Evolutionary conservation across 108 stramenopile genomes (phyloP), one percentile per base, ranked within the genome.

Genomic region (Nannochloropsis oceanica): DNA sequence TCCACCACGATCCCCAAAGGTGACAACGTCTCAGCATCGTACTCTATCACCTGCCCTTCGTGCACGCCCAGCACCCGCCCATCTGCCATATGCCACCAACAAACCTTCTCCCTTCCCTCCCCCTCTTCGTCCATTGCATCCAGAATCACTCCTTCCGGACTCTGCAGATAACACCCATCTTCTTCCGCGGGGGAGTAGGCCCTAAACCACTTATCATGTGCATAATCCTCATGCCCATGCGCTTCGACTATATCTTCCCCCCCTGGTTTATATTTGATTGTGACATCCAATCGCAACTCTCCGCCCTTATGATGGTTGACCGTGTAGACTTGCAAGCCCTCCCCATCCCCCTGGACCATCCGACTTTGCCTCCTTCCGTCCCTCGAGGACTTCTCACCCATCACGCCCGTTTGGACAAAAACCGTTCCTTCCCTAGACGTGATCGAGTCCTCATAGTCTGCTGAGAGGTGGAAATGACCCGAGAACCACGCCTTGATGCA

Each of bases 21-120:
- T 14, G 95, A 92, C 50, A 98, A 92, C 12, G 95, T 95, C 80
- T 91, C 91, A 0, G 90, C 81, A 86, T 98, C 97, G 87, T 98
- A 98, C 91, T 98, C 96, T 43, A 97, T 89, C 80, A 96, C 88
- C 93, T 92, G 93, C 80, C 95, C 86, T 82, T 96, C 93, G 59
- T 94, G 94, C 85, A 95, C 90, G 12, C 97, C 97, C 43, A 98
- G 85, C 12, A 97, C 97, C 20, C 93, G 88, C 12, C 96, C 96
- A 85, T 93, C 92, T 43, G 88, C 90, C 94, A 98, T 93, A 84
- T 94, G 92, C 97, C 97, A 98, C 97, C 97, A 98, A 34, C 93
- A 93, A 26, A 92, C 87, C 79, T 92, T 93, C 42, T 92, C 92
- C 80, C 59, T 20, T 22, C 44, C 43, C 26, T 44, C 80, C 13